These are phyloP conservation scores for Eucalyptus victrix DNA, from an alignment of 345 rosid species.

Conservation along the genomic window DNA sequence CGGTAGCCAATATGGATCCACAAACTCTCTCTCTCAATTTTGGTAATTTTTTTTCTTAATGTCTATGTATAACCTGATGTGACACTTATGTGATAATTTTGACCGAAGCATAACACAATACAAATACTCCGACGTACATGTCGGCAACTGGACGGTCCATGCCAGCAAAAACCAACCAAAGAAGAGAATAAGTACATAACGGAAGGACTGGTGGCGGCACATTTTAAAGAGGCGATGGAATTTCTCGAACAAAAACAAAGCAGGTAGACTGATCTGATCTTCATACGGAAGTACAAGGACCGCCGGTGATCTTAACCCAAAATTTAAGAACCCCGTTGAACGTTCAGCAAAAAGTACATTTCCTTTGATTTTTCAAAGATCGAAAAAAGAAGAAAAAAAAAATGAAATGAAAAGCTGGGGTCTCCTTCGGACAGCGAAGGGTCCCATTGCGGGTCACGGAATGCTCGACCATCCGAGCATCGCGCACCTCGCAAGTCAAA, in stretches of 20 bases:
- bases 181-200: background rate
- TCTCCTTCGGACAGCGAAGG: rapidly evolving
- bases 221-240: background rate
- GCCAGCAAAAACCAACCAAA: rapidly evolving
- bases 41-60: rapidly evolving
- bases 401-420: background rate
- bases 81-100: background rate
- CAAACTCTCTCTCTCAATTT: background rate
- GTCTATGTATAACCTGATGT: background rate
- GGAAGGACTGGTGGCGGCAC: rapidly evolving
- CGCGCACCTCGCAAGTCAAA: background rate
- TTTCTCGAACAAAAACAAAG: background rate
- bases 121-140: rapidly evolving
- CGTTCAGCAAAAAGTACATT: rapidly evolving
- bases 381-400: background rate
- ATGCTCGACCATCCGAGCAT: background rate
- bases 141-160: too few species aligned
- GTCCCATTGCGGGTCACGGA: background rate
- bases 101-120: rapidly evolving
- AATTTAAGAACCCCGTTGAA: background rate
- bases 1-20: background rate
- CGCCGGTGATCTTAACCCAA: background rate
- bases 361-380: background rate
- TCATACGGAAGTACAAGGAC: background rate
- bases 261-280: background rate